phyloP scores from a whole-genome alignment of 1,139 yeast genomes.

The Meyerozyma smithsonii region DNA sequence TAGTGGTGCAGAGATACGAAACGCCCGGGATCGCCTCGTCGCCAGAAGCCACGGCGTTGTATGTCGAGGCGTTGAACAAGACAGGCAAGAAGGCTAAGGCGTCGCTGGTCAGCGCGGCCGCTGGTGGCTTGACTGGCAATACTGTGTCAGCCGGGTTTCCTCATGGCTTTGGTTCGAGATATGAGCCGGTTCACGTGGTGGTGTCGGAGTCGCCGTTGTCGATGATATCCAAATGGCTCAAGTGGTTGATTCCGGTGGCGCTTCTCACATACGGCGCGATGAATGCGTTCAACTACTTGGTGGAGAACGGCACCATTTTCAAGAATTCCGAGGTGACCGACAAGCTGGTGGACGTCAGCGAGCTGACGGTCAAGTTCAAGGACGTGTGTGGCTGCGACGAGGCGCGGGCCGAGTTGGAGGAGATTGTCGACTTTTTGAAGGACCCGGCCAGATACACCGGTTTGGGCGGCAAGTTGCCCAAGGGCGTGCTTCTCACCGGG shows the following conservation, averaged over 20 bases:
- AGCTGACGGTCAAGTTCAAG: slow-evolving; percentile 80
- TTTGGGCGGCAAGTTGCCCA: slow-evolving; percentile 94
- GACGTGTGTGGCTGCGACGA: slow-evolving; percentile 99
- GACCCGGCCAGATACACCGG: slow-evolving; percentile 96
- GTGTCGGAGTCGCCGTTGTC: slow-evolving; percentile 80
- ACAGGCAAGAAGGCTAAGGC: slow-evolving; percentile 80
- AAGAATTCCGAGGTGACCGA: slow-evolving; percentile 74
- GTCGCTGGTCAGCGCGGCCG: slow-evolving; percentile 39
- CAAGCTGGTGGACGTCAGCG: slow-evolving; percentile 75
- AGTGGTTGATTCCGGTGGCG: slow-evolving; percentile 84
- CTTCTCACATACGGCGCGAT: slow-evolving; percentile 68
- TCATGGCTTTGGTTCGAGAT: slow-evolving; percentile 44
- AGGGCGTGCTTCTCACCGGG: slow-evolving; percentile 94
- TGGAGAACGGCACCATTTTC: slow-evolving; percentile 81
- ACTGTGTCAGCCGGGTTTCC: slow-evolving; percentile 26
- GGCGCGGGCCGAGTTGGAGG: slow-evolving; percentile 95
- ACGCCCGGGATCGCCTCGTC: slow-evolving; percentile 84
- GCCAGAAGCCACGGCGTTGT: slow-evolving; percentile 70
- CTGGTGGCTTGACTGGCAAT: slow-evolving; percentile 16
- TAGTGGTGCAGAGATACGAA: slow-evolving; percentile 88
- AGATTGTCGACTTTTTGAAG: slow-evolving; percentile 90
- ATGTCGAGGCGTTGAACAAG: slow-evolving; percentile 73
- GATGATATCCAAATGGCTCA: slow-evolving; percentile 78
- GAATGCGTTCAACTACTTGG: slow-evolving; percentile 68
- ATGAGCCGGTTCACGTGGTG: slow-evolving; percentile 85